These are phyloP conservation scores for Coniochaeta prunicola DNA, from an alignment of 2,329 filamentous ascomycete genomes.

Conservation along the genomic window DNA sequence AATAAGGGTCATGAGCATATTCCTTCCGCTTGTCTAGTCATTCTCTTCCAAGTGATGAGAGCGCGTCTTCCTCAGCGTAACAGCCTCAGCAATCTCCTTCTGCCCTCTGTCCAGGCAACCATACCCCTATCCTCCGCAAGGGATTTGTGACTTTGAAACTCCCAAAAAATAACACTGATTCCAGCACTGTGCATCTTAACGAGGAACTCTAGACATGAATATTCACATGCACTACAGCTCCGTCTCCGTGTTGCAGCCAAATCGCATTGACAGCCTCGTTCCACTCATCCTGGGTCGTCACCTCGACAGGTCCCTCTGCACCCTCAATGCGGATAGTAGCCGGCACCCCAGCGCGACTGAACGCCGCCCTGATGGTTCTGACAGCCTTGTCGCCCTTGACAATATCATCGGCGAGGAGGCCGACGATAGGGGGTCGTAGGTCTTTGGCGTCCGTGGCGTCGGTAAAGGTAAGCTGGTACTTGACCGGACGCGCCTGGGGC, in stretches of 20 bases:
- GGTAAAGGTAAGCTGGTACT: neutral
- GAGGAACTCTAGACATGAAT: neutral
- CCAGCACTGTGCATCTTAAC: no score
- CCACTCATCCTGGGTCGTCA: neutral
- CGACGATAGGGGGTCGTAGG: neutral
- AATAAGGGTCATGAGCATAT: no score
- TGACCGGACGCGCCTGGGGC: neutral
- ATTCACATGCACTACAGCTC: neutral
- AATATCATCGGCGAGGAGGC: neutral
- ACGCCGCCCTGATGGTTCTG: neutral
- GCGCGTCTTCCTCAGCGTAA: no score
- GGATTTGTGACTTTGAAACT: no score
- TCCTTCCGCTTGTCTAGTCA: no score
- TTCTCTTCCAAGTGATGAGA: no score
- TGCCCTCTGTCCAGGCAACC: no score
- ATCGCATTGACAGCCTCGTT: neutral
- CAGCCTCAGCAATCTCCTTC: no score
- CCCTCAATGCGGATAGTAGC: neutral
- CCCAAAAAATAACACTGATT: no score
- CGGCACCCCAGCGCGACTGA: neutral
- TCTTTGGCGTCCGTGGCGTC: neutral
- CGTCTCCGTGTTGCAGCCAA: neutral
- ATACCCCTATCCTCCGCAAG: neutral
- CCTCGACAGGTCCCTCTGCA: neutral
- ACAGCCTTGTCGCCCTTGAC: neutral